Conservation (phyloP, 2,329 filamentous ascomycete genomes). For the Ascochyta fabae region DNA sequence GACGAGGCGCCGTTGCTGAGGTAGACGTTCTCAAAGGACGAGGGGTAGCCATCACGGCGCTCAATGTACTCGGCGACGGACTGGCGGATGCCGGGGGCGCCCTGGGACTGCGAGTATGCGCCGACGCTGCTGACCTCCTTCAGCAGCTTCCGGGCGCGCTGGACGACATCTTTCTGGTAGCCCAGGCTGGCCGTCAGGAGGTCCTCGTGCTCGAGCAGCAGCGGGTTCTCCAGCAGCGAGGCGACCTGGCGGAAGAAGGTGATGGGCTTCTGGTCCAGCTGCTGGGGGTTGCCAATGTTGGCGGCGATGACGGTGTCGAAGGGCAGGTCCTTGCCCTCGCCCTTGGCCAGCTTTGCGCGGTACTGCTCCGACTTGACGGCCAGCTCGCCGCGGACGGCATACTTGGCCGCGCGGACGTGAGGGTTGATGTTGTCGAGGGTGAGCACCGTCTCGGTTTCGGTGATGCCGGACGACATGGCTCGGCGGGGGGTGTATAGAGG, state of each 20-base stretch:
- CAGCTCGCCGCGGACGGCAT: slow-evolving; percentile 95
- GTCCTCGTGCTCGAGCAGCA: slow-evolving; percentile 80
- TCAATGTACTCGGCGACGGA: slow-evolving; percentile 94
- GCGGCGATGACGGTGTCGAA: slow-evolving; percentile 93
- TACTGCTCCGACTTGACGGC: slow-evolving; percentile 93
- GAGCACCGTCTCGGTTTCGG: slow-evolving; percentile 56
- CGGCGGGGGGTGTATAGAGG: too few relatives aligned
- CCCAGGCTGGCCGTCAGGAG: slow-evolving; percentile 77
- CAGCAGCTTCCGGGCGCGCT: slow-evolving; percentile 80
- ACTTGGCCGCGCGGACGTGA: slow-evolving; percentile 84
- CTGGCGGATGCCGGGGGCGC: slow-evolving; percentile 83
- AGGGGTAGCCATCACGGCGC: slow-evolving; percentile 85
- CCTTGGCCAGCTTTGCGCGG: slow-evolving; percentile 70
- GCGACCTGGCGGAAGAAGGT: slow-evolving; percentile 98
- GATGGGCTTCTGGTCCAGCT: slow-evolving; percentile 98
- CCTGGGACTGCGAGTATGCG: slow-evolving; percentile 94
- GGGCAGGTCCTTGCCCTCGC: slow-evolving; percentile 70
- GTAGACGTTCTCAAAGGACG: slow-evolving; percentile 83
- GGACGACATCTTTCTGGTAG: slow-evolving; percentile 89
- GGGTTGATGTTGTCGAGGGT: slow-evolving; percentile 91
- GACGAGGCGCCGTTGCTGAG: slow-evolving; percentile 90
- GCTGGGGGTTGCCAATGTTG: slow-evolving; percentile 99
- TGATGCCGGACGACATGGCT: slow-evolving; percentile 52
- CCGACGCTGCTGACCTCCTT: slow-evolving; percentile 88
- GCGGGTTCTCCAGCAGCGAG: slow-evolving; percentile 89